Evolutionary conservation across 2,329 filamentous ascomycete species (phyloP).

Genomic region (Cordyceps cicadae): DNA sequence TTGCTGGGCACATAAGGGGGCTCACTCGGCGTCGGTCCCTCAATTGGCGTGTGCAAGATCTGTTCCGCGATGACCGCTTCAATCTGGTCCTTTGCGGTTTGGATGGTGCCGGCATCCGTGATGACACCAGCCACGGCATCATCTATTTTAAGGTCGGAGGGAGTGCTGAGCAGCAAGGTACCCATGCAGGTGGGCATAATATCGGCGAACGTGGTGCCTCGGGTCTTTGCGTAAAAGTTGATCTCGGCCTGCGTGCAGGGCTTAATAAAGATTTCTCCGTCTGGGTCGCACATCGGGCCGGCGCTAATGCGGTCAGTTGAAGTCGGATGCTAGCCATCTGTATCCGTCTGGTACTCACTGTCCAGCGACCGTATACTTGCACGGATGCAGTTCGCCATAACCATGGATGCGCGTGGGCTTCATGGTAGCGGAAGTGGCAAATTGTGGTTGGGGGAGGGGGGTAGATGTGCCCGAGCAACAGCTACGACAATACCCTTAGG

Average conservation of each 20-base stretch:
- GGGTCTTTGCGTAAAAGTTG: slow-evolving; percentile 75
- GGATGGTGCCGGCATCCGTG: slow-evolving; percentile 26
- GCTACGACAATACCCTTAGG: neutral
- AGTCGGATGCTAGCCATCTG: neutral
- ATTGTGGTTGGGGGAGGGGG: neutral
- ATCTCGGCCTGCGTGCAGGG: slow-evolving; percentile 83
- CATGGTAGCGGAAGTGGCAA: slow-evolving; percentile 15
- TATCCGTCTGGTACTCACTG: slow-evolving; percentile 50
- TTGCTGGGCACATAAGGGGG: slow-evolving; percentile 31
- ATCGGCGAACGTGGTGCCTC: slow-evolving; percentile 61
- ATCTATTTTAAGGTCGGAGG: slow-evolving; percentile 39
- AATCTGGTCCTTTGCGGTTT: slow-evolving; percentile 27
- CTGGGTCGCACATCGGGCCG: slow-evolving; percentile 75
- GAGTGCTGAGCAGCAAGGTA: slow-evolving; percentile 60
- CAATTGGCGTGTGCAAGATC: slow-evolving; percentile 18
- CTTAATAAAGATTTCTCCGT: slow-evolving; percentile 86
- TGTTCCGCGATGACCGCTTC: slow-evolving; percentile 25
- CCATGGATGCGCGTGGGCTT: slow-evolving; percentile 39
- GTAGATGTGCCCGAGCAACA: neutral
- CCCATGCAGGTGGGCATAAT: slow-evolving; percentile 85
- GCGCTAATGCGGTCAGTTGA: slow-evolving; percentile 48
- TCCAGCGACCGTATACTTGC: slow-evolving; percentile 70
- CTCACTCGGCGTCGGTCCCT: slow-evolving; percentile 20
- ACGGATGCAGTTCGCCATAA: slow-evolving; percentile 55
- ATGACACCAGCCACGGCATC: slow-evolving; percentile 38